Percentiles rank a stretch among this genome's conserved stretches.
Evolutionary conservation across 306 rosid species (phyloP).

Genomic region (Gillenia trifoliata): DNA sequence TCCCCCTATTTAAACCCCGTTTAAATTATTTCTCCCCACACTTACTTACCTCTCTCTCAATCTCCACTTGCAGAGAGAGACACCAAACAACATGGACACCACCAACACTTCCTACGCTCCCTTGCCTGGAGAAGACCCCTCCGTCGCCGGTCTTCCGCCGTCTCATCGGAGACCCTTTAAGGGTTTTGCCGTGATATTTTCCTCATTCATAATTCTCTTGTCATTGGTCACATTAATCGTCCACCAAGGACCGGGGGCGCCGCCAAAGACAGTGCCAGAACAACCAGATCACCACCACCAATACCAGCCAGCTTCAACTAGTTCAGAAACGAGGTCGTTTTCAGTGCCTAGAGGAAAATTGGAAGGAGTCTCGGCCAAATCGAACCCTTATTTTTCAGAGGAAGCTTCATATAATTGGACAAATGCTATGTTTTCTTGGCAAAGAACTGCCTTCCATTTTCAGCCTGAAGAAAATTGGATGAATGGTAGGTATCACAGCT

Average conservation of each 20-base stretch:
- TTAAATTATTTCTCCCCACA: neutral
- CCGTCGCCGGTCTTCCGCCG: neutral
- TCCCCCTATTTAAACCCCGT: constrained; percentile 6
- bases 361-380: constrained; percentile 76
- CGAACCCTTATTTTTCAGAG: constrained; percentile 30
- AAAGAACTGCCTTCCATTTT: constrained; percentile 76
- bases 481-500: constrained; percentile 56
- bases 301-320: neutral
- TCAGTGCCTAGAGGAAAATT: constrained; percentile 48
- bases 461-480: constrained; percentile 72
- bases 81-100: constrained; percentile 20
- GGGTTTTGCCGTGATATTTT: constrained; percentile 18
- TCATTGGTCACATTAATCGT: constrained; percentile 40
- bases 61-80: neutral
- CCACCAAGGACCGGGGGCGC: constrained; percentile 17
- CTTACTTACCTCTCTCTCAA: neutral
- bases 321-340: constrained; percentile 1
- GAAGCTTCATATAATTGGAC: constrained; percentile 59
- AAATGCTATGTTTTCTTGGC: constrained; percentile 83
- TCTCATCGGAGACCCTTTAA: constrained; percentile 13
- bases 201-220: constrained; percentile 34
- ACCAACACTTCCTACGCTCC: constrained; percentile 24
- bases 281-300: neutral
- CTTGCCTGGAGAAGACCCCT: constrained; percentile 32
- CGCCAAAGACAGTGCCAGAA: neutral